Percentiles rank a stretch among this genome's conserved stretches.
These are phyloP conservation scores for Sporopachydermia quercuum DNA, from an alignment of 805 yeast species.

Conservation along the genomic window DNA sequence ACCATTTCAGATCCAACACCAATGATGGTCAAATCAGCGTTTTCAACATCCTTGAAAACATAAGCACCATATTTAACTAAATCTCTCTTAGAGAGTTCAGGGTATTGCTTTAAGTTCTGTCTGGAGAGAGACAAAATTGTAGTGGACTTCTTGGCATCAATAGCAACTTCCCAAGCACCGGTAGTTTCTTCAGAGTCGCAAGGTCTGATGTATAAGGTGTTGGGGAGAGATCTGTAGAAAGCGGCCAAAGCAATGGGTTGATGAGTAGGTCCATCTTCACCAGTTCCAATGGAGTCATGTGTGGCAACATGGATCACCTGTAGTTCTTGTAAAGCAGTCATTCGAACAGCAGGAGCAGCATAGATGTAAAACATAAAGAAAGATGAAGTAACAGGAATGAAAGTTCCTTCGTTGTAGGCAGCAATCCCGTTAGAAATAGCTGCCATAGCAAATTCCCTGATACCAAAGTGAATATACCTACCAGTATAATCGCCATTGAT, in stretches of 20 bases:
- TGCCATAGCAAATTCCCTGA: conserved; percentile 23
- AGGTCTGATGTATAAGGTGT: conserved; percentile 34
- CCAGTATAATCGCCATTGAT: conserved; percentile 12
- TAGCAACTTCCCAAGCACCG: conserved; percentile 27
- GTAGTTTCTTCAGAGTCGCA: conserved; percentile 38
- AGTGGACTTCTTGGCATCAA: conserved; percentile 11
- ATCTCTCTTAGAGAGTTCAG: conserved; percentile 12
- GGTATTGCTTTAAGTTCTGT: conserved; percentile 17
- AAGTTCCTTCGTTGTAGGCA: conserved; percentile 19
- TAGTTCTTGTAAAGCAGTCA: conserved; percentile 31
- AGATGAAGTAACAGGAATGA: conserved; percentile 24
- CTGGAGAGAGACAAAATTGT: conserved; percentile 17
- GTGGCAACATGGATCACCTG: conserved; percentile 38
- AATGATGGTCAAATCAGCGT: conserved; percentile 28
- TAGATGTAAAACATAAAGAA: conserved; percentile 22
- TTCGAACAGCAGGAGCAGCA: conserved; percentile 38
- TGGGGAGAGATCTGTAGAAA: conserved; percentile 37
- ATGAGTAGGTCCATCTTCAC: conserved; percentile 46
- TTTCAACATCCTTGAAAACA: conserved; percentile 26
- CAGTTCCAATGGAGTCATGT: conserved; percentile 42
- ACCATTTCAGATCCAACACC: conserved; percentile 36
- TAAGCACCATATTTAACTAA: conserved; percentile 10
- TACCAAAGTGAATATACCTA: conserved; percentile 20
- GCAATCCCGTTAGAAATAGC: conserved; percentile 20
- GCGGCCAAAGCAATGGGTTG: conserved; percentile 39